These are phyloP conservation scores for Fraxinus excelsior DNA, from an alignment of 257 asterid species.

Conservation along the genomic window DNA sequence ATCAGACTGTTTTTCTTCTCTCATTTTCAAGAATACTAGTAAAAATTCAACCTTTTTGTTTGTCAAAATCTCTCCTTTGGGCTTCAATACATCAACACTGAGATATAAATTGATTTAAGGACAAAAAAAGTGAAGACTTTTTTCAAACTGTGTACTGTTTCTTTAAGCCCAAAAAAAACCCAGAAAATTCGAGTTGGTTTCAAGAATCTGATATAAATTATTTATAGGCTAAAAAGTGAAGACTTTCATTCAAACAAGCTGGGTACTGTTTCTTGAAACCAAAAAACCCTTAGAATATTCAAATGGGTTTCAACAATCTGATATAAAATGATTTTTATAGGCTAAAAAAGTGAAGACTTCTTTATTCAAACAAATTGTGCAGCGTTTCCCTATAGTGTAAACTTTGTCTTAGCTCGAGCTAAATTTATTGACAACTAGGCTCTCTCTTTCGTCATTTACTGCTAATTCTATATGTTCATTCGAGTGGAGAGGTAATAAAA, in stretches of 20 bases:
- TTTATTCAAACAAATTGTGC: neutral
- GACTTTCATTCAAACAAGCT: neutral
- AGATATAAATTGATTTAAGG: too few relatives aligned
- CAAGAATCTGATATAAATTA: too few relatives aligned
- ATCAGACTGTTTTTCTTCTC: conserved; percentile 60
- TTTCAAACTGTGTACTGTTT: too few relatives aligned
- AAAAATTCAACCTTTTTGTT: conserved; percentile 1
- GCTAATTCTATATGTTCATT: neutral
- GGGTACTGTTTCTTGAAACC: conserved; percentile 15
- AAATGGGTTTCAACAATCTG: neutral
- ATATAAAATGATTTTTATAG: neutral
- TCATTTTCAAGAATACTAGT: conserved; percentile 42
- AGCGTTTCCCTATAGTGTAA: conserved; percentile 19
- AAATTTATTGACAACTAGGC: neutral
- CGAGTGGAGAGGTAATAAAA: neutral
- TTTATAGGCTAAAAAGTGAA: too few relatives aligned
- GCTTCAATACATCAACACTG: too few relatives aligned
- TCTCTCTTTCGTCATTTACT: neutral
- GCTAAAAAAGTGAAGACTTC: neutral
- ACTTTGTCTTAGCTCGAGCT: conserved; percentile 9
- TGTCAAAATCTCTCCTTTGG: neutral
- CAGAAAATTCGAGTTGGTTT: too few relatives aligned
- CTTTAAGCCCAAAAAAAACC: too few relatives aligned
- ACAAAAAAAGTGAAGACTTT: too few relatives aligned
- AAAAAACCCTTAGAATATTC: neutral